A percentile compares a stretch with the other conserved stretches of the same genome.
phyloP scores from a whole-genome alignment of 2,329 filamentous ascomycete species.

The Penicillium paneum region DNA sequence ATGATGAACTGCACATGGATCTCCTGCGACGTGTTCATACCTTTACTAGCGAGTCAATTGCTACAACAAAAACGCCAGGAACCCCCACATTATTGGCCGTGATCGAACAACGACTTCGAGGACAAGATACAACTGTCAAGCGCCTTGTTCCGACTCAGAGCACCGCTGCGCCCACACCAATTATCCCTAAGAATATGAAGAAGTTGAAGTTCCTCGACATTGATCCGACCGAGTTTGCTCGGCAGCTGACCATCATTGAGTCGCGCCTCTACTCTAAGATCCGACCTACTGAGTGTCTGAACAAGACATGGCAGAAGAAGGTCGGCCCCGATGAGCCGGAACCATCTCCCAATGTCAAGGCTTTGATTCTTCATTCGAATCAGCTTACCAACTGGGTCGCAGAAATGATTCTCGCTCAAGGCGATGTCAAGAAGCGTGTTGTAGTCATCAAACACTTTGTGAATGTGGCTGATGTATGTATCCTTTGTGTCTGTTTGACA shows the following conservation, averaged over 20 bases:
- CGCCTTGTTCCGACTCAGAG: slow-evolving; percentile 83
- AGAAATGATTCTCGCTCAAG: slow-evolving; percentile 95
- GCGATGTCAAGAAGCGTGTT: slow-evolving; percentile 91
- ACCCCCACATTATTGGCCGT: slow-evolving; percentile 79
- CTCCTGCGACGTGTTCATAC: slow-evolving; percentile 84
- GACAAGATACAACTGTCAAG: slow-evolving; percentile 76
- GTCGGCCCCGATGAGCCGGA: slow-evolving; percentile 67
- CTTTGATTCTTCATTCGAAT: slow-evolving; percentile 94
- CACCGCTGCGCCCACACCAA: slow-evolving; percentile 77
- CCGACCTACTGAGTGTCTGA: slow-evolving; percentile 90
- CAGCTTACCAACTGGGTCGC: slow-evolving; percentile 99
- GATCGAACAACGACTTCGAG: slow-evolving; percentile 81
- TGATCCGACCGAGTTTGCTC: slow-evolving; percentile 92
- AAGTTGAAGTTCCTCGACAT: slow-evolving; percentile 98
- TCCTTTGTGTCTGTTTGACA: neutral
- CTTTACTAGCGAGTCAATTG: slow-evolving; percentile 88
- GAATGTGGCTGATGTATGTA: slow-evolving; percentile 78
- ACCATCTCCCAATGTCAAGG: slow-evolving; percentile 90
- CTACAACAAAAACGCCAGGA: slow-evolving; percentile 88
- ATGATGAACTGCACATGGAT: slow-evolving; percentile 78
- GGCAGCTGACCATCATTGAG: slow-evolving; percentile 95
- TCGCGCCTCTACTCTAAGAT: slow-evolving; percentile 93
- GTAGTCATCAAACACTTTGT: slow-evolving; percentile 99
- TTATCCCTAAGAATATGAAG: slow-evolving; percentile 98
- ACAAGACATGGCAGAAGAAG: slow-evolving; percentile 99